Conservation (phyloP, 2,329 filamentous ascomycete species). For the Neodidymelliopsis sp. region DNA sequence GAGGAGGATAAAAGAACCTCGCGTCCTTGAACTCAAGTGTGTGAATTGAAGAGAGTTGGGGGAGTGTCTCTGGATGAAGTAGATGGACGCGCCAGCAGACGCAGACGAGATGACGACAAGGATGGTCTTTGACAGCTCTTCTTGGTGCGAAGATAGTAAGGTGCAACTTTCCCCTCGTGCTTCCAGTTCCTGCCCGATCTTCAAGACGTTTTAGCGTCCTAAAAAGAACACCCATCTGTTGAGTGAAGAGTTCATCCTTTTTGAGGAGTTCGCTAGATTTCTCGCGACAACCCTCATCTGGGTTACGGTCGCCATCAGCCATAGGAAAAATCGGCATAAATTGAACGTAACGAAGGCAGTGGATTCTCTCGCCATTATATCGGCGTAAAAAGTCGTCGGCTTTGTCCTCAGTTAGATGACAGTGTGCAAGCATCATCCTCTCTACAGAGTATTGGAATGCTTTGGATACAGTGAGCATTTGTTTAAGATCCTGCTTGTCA, state of each 20-base stretch:
- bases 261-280: not conserved
- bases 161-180: not conserved
- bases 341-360: too few relatives aligned
- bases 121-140: not conserved
- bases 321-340: not conserved
- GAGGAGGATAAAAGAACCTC: too few relatives aligned
- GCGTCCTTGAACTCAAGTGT: conserved; percentile 13
- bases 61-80: conserved; percentile 15
- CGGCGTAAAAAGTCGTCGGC: too few relatives aligned
- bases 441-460: conserved; percentile 11
- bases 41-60: conserved; percentile 13
- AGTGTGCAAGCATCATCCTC: too few relatives aligned
- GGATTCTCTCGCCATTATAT: too few relatives aligned
- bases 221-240: not conserved
- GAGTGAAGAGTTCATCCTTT: not conserved
- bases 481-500: conserved; percentile 2
- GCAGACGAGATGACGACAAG: not conserved
- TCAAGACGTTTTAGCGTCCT: not conserved
- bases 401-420: too few relatives aligned
- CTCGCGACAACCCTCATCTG: not conserved
- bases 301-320: not conserved
- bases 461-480: conserved; percentile 1
- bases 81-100: conserved; percentile 23
- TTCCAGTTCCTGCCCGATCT: not conserved
- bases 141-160: conserved; percentile 1